Base-by-base conservation (phyloP, 805 yeast species). In the Lipomyces orientalis region DNA sequence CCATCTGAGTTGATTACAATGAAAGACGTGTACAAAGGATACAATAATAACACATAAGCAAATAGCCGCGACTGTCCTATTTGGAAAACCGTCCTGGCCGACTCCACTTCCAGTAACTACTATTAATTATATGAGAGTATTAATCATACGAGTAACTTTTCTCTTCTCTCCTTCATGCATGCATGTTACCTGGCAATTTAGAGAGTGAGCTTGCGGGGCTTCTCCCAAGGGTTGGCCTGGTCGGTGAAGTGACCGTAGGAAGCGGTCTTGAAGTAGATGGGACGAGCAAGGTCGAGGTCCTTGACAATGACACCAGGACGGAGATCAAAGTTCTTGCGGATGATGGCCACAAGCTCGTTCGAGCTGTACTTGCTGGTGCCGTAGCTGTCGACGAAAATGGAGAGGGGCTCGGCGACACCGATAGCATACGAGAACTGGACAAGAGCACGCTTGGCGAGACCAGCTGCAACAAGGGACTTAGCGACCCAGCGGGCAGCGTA, bases 401-500 rank as follows among this genome's bases (percentile, higher is more conserved):
- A 92, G 81, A 95, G 88, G 79, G 99, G 99, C 85, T 95, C 98
- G 77, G 99, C 98, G 77, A 95, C 98, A 91, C 99, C 99, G 81
- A 95, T 95, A 80, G 99, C 99, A 83, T 95, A 95, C 60, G 99
- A 94, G 86, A 93, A 93, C 86, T 95, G 99, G 71, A 95, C 99
- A 77, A 95, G 87, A 73, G 93, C 97, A 87, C 99, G 93, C 85
- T 90, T 91, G 78, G 97, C 97, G 78, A 95, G 87, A 75, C 95
- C 94, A 73, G 99, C 98, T 77, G 87, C 85, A 74, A 95, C 97
- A 77, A 95, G 88, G 65, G 99, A 95, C 87, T 95, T 95, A 81
- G 99, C 99, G 77, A 95, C 98, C 99, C 99, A 95, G 87, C 99
- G 93, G 77, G 99, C 99, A 79, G 99, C 98, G 81, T 95, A 95